A percentile compares a stretch with the other conserved stretches of the same genome.
phyloP scores from a whole-genome alignment of 805 yeast genomes.

The Candida tammaniensis region DNA sequence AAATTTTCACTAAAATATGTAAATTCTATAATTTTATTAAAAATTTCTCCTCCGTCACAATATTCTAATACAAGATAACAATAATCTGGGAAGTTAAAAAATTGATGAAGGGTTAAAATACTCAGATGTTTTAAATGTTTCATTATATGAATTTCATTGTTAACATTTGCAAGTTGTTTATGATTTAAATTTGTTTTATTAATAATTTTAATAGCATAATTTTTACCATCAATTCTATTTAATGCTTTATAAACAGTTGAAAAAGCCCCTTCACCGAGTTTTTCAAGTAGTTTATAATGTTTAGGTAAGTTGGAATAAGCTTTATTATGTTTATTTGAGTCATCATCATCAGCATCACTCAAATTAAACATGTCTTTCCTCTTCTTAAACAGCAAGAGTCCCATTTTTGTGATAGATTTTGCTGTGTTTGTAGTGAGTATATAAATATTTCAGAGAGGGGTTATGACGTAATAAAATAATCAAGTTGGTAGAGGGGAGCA shows the following conservation, averaged over 20 bases:
- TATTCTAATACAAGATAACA: slow-evolving; percentile 68
- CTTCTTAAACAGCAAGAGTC: slow-evolving; percentile 11
- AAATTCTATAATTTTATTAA: slow-evolving; percentile 72
- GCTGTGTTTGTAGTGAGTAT: no score
- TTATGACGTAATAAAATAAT: no score
- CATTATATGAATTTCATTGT: slow-evolving; percentile 75
- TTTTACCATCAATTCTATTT: slow-evolving; percentile 29
- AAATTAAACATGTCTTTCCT: slow-evolving; percentile 7
- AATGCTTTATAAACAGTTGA: slow-evolving; percentile 76
- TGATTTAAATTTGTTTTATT: slow-evolving; percentile 53
- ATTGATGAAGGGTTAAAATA: slow-evolving; percentile 53
- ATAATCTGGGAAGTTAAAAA: slow-evolving; percentile 48
- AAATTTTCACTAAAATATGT: slow-evolving; percentile 75
- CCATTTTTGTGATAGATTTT: slow-evolving; percentile 6
- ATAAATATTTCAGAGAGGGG: no score
- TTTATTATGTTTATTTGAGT: slow-evolving; percentile 14
- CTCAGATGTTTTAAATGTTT: slow-evolving; percentile 59
- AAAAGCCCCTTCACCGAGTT: slow-evolving; percentile 85
- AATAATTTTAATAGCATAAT: slow-evolving; percentile 75
- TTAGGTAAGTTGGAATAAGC: slow-evolving; percentile 20
- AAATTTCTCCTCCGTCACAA: slow-evolving; percentile 76
- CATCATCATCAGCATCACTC: no score
- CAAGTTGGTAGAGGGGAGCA: no score
- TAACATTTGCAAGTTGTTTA: slow-evolving; percentile 54
- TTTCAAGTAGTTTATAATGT: slow-evolving; percentile 27